Evolutionary conservation across 176 grass and related monocot species (phyloP).

Genomic region (Bothriochloa decipiens): DNA sequence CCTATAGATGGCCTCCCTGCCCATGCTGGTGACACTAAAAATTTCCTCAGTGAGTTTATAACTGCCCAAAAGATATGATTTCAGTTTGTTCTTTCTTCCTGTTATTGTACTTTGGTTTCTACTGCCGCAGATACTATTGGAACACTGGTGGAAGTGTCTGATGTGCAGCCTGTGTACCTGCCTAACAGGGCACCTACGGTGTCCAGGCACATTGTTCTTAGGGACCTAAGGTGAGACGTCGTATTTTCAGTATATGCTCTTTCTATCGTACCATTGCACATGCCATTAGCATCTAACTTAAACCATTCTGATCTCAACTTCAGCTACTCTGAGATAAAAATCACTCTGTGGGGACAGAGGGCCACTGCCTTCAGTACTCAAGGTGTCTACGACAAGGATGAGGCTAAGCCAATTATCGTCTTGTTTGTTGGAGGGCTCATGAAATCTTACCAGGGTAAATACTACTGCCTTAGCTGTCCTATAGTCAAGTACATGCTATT

Average conservation of each 20-base stretch:
- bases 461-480: background rate
- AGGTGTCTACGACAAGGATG: accelerated
- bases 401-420: background rate
- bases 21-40: background rate
- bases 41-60: background rate
- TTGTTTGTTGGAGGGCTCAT: background rate
- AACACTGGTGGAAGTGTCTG: background rate
- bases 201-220: background rate
- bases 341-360: background rate
- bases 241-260: no score
- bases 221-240: background rate
- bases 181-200: no score
- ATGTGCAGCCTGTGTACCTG: accelerated
- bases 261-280: no score
- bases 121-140: background rate
- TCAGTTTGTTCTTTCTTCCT: no score
- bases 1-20: background rate
- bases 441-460: background rate
- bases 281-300: no score
- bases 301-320: no score
- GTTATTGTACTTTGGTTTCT: no score
- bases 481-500: no score
- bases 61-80: no score
- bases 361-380: background rate
- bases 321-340: background rate